phyloP scores from a whole-genome alignment of 2,329 filamentous ascomycete genomes.

The Monosporascus cannonballus region DNA sequence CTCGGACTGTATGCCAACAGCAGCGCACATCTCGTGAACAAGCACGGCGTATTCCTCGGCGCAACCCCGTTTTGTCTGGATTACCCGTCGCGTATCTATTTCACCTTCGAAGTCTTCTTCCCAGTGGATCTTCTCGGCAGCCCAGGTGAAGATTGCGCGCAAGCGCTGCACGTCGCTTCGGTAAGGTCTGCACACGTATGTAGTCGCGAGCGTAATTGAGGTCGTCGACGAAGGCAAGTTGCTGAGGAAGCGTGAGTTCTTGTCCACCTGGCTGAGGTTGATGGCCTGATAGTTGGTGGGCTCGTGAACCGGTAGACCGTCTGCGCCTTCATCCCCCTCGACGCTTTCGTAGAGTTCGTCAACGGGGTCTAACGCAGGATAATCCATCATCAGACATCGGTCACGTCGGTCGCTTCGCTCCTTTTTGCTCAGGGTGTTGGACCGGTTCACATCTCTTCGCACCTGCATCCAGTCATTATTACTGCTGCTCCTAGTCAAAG shows the following conservation, averaged over 20 bases:
- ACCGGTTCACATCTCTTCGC: conserved; percentile 88
- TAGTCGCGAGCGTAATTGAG: conserved; percentile 75
- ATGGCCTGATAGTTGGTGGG: conserved; percentile 75
- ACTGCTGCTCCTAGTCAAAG: conserved; percentile 46
- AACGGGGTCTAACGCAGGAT: conserved; percentile 80
- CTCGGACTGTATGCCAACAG: conserved; percentile 83
- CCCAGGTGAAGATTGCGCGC: conserved; percentile 95
- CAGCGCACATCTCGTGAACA: conserved; percentile 87
- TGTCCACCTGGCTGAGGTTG: conserved; percentile 85
- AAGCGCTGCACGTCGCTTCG: conserved; percentile 89
- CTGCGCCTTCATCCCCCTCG: conserved; percentile 83
- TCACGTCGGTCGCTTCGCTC: conserved; percentile 81
- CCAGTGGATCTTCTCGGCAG: conserved; percentile 90
- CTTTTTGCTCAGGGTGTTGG: conserved; percentile 85
- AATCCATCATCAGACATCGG: conserved; percentile 89
- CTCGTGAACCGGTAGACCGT: conserved; percentile 76
- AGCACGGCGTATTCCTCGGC: conserved; percentile 85
- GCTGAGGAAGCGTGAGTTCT: conserved; percentile 86
- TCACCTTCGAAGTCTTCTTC: conserved; percentile 90
- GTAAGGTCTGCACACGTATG: conserved; percentile 89
- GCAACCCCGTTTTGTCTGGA: conserved; percentile 77
- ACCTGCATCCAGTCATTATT: conserved; percentile 94
- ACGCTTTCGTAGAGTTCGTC: conserved; percentile 80
- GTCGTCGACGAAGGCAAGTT: conserved; percentile 78
- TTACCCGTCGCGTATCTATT: conserved; percentile 74